A percentile compares a stretch with the other conserved stretches of the same genome.
Evolutionary conservation across 2,329 filamentous ascomycete species (phyloP).

Genomic region (Colletotrichum chrysophilum): DNA sequence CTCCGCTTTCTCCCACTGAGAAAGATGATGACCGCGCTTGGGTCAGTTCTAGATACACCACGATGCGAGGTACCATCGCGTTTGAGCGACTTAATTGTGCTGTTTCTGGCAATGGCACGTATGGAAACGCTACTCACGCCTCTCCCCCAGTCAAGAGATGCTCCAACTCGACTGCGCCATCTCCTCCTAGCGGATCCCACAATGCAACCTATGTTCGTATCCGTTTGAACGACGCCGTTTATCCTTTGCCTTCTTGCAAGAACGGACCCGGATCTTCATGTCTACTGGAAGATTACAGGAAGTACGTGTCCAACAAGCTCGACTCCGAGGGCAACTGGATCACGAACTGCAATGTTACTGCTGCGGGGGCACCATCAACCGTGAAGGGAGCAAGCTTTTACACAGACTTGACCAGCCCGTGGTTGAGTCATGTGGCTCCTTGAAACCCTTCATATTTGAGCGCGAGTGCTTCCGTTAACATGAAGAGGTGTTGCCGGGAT

Average conservation of each 20-base stretch:
- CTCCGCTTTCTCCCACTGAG: constrained; percentile 49
- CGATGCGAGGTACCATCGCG: constrained; percentile 69
- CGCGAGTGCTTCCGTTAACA: background rate
- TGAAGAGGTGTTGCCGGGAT: background rate
- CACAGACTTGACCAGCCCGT: constrained; percentile 40
- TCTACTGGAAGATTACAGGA: constrained; percentile 48
- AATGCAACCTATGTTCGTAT: constrained; percentile 59
- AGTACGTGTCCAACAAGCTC: constrained; percentile 50
- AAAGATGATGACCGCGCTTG: constrained; percentile 56
- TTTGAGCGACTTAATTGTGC: constrained; percentile 67
- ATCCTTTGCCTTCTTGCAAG: constrained; percentile 60
- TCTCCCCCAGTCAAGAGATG: background rate
- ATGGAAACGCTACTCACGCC: background rate
- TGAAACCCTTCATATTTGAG: rapidly evolving
- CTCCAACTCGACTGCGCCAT: background rate
- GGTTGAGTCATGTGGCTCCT: constrained; percentile 8
- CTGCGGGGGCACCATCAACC: constrained; percentile 39
- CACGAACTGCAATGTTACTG: constrained; percentile 51
- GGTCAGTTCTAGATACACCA: constrained; percentile 59
- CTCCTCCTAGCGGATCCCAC: constrained; percentile 2
- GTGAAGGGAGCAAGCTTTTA: constrained; percentile 56
- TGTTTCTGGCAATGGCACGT: constrained; percentile 14
- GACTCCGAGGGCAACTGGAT: constrained; percentile 54
- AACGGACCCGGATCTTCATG: constrained; percentile 62
- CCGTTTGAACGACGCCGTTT: constrained; percentile 67